A percentile compares a stretch with the other conserved stretches of the same genome.
phyloP scores from a whole-genome alignment of 2,329 filamentous ascomycete species.

The Xylaria sp. region DNA sequence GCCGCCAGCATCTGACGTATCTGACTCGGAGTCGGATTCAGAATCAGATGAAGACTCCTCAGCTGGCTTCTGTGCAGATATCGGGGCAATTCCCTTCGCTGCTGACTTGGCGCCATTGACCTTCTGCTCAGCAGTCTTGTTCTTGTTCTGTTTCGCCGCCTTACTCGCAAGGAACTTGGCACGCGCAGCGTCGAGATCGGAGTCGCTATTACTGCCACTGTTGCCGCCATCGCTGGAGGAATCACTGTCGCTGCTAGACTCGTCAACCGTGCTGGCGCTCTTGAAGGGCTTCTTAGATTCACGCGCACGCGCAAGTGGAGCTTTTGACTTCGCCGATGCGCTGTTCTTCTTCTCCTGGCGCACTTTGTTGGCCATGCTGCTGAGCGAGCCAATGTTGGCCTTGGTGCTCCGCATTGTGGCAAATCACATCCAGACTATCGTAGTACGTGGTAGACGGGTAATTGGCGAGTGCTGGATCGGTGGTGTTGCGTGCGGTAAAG shows the following conservation, averaged over 20 bases:
- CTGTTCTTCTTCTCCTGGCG: constrained; percentile 44
- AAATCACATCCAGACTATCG: constrained; percentile 17
- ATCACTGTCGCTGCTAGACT: constrained; percentile 48
- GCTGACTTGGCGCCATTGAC: constrained; percentile 37
- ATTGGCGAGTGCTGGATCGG: not conserved
- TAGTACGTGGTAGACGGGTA: constrained; percentile 1
- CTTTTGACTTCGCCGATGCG: constrained; percentile 38
- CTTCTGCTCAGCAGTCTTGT: constrained; percentile 37
- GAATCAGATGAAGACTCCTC: constrained; percentile 37
- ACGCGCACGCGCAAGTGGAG: constrained; percentile 32
- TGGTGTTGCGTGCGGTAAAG: not conserved
- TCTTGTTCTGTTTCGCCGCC: constrained; percentile 47
- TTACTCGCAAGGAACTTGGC: constrained; percentile 49
- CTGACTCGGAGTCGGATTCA: constrained; percentile 32
- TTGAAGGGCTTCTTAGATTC: constrained; percentile 37
- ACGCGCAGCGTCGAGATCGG: constrained; percentile 43
- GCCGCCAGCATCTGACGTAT: constrained; percentile 20
- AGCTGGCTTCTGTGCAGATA: constrained; percentile 43
- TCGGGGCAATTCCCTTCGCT: constrained; percentile 37
- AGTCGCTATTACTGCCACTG: constrained; percentile 50
- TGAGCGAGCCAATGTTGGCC: constrained; percentile 40
- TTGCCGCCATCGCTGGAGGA: constrained; percentile 50
- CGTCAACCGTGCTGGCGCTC: constrained; percentile 35
- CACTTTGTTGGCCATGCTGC: constrained; percentile 43
- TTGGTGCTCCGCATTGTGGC: constrained; percentile 34